Percentiles rank a stretch among this genome's conserved stretches.
These are phyloP conservation scores for Volvox africanus DNA, from an alignment of 139 green algal species.

Conservation along the genomic window DNA sequence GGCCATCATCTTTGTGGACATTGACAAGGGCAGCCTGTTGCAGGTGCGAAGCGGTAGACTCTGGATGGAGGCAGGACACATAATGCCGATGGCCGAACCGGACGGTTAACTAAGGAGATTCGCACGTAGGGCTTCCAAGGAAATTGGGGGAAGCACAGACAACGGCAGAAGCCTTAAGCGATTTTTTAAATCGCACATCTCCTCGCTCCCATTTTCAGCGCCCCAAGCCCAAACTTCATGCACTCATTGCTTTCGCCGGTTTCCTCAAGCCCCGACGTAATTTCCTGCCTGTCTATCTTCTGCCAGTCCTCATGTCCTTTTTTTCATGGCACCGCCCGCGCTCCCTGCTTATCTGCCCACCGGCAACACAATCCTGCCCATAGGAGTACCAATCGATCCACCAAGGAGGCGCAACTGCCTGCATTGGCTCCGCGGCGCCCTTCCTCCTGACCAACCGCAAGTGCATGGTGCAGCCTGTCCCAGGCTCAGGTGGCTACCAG, in stretches of 20 bases:
- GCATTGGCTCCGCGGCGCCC: constrained; percentile 60
- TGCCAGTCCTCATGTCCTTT: not conserved
- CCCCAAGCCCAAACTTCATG: no score
- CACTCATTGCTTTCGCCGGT: no score
- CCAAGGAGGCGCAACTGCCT: constrained; percentile 41
- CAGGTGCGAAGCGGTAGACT: constrained; percentile 6
- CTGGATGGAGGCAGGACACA: no score
- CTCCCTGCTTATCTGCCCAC: not conserved
- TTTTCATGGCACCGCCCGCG: not conserved
- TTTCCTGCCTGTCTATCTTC: no score
- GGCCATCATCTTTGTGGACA: constrained; percentile 70
- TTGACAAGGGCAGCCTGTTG: constrained; percentile 68
- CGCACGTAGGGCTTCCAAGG: no score
- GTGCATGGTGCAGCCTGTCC: constrained; percentile 18
- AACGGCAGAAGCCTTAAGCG: no score
- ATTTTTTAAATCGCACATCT: no score
- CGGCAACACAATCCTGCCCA: not conserved
- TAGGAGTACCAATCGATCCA: constrained; percentile 70
- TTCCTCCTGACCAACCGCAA: constrained; percentile 64
- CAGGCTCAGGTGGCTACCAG: constrained; percentile 31
- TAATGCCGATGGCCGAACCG: no score
- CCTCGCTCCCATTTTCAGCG: no score
- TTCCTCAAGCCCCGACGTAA: no score
- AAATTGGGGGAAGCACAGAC: no score
- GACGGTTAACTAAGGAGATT: no score